Evolutionary conservation across 2,329 filamentous ascomycete genomes (phyloP).

Genomic region (Microdochium nivale): DNA sequence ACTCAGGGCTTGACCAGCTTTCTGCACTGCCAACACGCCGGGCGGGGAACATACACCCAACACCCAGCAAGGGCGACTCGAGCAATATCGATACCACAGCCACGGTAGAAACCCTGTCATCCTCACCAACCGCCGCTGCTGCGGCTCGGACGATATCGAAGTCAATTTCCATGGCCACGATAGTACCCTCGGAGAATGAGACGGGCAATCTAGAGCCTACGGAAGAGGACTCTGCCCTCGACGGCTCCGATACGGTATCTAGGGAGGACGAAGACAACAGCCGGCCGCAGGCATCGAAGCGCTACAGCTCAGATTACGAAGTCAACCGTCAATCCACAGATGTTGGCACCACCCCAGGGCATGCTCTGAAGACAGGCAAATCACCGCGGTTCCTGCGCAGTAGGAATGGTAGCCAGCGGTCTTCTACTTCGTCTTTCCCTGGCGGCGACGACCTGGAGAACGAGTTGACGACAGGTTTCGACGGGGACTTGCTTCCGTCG

Average conservation of each 20-base stretch:
- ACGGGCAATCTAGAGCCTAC: slow-evolving; percentile 10
- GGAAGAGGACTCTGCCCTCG: slow-evolving; percentile 10
- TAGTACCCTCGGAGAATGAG: neutral
- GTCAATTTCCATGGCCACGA: slow-evolving; percentile 25
- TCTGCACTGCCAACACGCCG: neutral
- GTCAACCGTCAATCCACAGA: slow-evolving; percentile 25
- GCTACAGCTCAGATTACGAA: slow-evolving; percentile 23
- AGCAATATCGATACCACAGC: slow-evolving; percentile 36
- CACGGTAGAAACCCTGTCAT: slow-evolving; percentile 43
- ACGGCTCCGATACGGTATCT: slow-evolving; percentile 18
- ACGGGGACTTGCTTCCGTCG: slow-evolving; percentile 74
- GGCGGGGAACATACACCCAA: slow-evolving; percentile 2
- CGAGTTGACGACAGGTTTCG: slow-evolving; percentile 58
- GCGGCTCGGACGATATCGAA: slow-evolving; percentile 43
- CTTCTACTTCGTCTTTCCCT: slow-evolving; percentile 51
- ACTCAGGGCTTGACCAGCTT: neutral
- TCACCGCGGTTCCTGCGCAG: slow-evolving; percentile 51
- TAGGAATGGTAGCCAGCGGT: slow-evolving; percentile 48
- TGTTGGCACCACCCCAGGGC: slow-evolving; percentile 36
- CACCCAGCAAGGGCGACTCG: slow-evolving; percentile 10
- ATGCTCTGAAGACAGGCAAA: slow-evolving; percentile 34
- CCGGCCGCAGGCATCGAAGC: slow-evolving; percentile 1
- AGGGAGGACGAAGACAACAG: slow-evolving; percentile 17
- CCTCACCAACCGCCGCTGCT: slow-evolving; percentile 47
- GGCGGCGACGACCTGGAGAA: slow-evolving; percentile 58